Percentiles rank a stretch among this genome's conserved stretches.
Conservation (phyloP, 306 rosid genomes). For the Amphicarpaea edgeworthii region DNA sequence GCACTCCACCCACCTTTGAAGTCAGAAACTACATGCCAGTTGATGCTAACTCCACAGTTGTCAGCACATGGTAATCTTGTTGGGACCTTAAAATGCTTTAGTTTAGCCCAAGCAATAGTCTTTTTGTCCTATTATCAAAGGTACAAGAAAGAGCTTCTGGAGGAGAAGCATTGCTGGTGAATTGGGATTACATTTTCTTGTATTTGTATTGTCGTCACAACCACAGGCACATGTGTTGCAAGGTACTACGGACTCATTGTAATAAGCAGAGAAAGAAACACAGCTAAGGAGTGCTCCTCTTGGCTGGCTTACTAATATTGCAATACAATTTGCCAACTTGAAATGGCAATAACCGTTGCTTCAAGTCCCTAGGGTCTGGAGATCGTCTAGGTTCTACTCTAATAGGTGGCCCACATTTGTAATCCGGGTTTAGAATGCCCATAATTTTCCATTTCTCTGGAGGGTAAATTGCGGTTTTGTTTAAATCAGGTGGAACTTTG, state of each 20-base stretch:
- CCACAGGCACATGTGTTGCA: constrained; percentile 70
- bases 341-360: constrained; percentile 4
- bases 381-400: constrained; percentile 50
- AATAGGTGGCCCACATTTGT: constrained; percentile 59
- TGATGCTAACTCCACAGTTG: constrained; percentile 73
- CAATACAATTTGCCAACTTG: constrained; percentile 52
- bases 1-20: constrained; percentile 69
- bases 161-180: constrained; percentile 47
- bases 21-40: constrained; percentile 70
- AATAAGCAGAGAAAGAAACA: constrained; percentile 70
- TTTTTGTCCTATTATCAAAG: constrained; percentile 57
- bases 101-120: constrained; percentile 67
- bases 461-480: constrained; percentile 53
- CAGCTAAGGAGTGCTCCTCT: constrained; percentile 55
- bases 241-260: constrained; percentile 57
- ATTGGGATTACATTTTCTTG: constrained; percentile 44
- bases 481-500: constrained; percentile 72
- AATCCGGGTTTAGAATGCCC: constrained; percentile 57
- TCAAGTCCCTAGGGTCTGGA: constrained; percentile 56
- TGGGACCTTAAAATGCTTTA: constrained; percentile 56
- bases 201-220: constrained; percentile 14
- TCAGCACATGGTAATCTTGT: constrained; percentile 65
- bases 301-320: constrained; percentile 40
- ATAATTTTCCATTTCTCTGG: constrained; percentile 64
- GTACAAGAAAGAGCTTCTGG: constrained; percentile 66